A percentile compares a stretch with the other conserved stretches of the same genome.
Conservation (phyloP, 352 stramenopile species). For the Pseudoperonospora humuli region DNA sequence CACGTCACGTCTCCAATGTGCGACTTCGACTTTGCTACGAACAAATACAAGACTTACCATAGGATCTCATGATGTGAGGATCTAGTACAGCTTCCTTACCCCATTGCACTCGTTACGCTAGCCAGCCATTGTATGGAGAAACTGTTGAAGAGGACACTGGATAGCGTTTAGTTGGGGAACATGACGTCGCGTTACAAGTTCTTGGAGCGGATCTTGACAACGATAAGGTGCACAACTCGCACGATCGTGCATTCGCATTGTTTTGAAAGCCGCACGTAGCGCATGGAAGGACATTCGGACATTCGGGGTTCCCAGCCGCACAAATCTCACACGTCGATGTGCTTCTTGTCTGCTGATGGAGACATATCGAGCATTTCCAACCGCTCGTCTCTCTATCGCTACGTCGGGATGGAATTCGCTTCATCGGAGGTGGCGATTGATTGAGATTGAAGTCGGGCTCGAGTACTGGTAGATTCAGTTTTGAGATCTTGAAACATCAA, state of each 20-base stretch:
- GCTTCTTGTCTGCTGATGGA: constrained; percentile 50
- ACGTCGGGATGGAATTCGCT: constrained; percentile 7
- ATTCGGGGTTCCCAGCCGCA: constrained; percentile 55
- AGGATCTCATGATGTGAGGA: constrained; percentile 12
- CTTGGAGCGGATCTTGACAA: constrained; percentile 10
- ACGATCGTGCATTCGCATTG: constrained; percentile 29
- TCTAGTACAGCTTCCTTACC: too few species aligned
- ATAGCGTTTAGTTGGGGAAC: constrained; percentile 15
- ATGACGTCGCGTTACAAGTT: background rate
- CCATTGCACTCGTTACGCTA: too few species aligned
- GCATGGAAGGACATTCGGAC: constrained; percentile 50
- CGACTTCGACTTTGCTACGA: constrained; percentile 74
- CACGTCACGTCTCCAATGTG: constrained; percentile 48
- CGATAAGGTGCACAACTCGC: constrained; percentile 50
- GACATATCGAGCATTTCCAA: constrained; percentile 67
- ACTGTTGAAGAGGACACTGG: background rate
- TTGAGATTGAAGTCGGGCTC: constrained; percentile 19
- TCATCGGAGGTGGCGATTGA: constrained; percentile 1
- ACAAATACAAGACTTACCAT: constrained; percentile 73
- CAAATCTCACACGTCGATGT: constrained; percentile 63
- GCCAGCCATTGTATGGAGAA: constrained; percentile 13
- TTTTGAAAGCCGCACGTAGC: constrained; percentile 61
- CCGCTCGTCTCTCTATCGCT: constrained; percentile 1
- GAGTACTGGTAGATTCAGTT: constrained; percentile 19
- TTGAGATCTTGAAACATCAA: constrained; percentile 17